Conservation (phyloP, 108 stramenopile species). For the Stephanodiscus minutulus region DNA sequence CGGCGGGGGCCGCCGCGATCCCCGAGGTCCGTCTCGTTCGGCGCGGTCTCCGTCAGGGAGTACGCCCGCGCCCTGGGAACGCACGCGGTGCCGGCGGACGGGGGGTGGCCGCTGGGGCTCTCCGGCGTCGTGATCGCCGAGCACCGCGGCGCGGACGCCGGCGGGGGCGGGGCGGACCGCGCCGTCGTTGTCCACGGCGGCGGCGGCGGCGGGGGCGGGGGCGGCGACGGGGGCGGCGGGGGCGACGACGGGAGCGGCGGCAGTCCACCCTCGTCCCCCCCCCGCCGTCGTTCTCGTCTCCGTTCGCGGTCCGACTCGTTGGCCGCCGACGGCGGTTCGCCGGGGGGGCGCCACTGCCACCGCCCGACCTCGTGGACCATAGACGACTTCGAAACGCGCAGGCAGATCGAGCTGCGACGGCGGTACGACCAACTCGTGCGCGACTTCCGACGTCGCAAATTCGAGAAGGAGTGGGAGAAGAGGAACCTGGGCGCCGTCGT, state of each 20-base stretch:
- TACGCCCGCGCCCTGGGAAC: conserved; percentile 58
- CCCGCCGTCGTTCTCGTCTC: not conserved
- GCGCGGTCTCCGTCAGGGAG: conserved; percentile 39
- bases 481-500: conserved; percentile 26
- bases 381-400: conserved; percentile 66
- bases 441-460: conserved; percentile 37
- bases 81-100: conserved; percentile 74
- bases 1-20: conserved; percentile 4
- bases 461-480: conserved; percentile 51
- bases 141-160: not conserved
- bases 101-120: conserved; percentile 85
- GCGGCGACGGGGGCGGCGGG: too few species aligned
- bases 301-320: conserved; percentile 3
- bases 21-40: conserved; percentile 52
- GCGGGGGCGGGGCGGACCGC: not conserved
- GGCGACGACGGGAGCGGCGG: too few species aligned
- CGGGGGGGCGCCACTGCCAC: not conserved
- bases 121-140: conserved; percentile 28
- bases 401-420: conserved; percentile 63
- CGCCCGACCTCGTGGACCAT: conserved; percentile 39
- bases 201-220: not conserved
- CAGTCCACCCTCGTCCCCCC: not conserved
- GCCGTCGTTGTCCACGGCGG: not conserved
- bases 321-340: conserved; percentile 1
- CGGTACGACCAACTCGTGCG: conserved; percentile 55